Evolutionary conservation across 352 stramenopile genomes (phyloP).

Genomic region (Elongisporangium prolatum): DNA sequence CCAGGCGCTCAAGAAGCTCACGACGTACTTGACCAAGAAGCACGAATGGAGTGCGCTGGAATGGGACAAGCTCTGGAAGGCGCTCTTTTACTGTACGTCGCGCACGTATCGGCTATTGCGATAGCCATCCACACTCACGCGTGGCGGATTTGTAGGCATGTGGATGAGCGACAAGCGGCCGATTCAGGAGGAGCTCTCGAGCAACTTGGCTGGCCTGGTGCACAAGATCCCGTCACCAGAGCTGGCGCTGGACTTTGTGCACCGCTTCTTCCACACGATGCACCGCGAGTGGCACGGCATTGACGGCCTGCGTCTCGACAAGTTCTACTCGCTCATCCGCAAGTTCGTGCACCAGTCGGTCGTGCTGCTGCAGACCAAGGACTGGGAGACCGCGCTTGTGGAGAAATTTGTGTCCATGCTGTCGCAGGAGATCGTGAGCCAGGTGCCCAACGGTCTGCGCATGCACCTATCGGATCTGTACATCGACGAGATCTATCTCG

Average conservation of each 20-base stretch:
- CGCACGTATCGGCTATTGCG: no score
- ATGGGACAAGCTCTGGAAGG: constrained; percentile 88
- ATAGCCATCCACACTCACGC: no score
- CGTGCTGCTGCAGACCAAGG: constrained; percentile 45
- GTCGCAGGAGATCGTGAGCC: constrained; percentile 65
- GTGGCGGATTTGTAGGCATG: constrained; percentile 48
- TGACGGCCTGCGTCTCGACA: constrained; percentile 78
- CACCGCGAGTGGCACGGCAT: constrained; percentile 84
- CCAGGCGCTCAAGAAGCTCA: constrained; percentile 78
- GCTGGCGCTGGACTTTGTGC: constrained; percentile 59
- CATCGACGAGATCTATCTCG: constrained; percentile 54
- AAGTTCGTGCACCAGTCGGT: constrained; percentile 77
- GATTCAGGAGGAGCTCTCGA: constrained; percentile 76
- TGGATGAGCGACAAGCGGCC: constrained; percentile 88
- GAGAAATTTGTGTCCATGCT: constrained; percentile 56
- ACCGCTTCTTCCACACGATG: constrained; percentile 83
- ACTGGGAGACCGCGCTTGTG: constrained; percentile 46
- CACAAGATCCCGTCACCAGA: constrained; percentile 44
- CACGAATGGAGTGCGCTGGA: constrained; percentile 64
- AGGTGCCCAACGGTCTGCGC: constrained; percentile 75
- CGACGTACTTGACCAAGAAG: constrained; percentile 65
- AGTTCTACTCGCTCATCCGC: constrained; percentile 83
- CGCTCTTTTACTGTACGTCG: constrained; percentile 77
- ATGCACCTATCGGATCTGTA: constrained; percentile 79
- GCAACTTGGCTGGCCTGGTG: constrained; percentile 54